Percentiles rank a stretch among this genome's conserved stretches.
Evolutionary conservation across 2,329 filamentous ascomycete species (phyloP).

Genomic region (Phyllosticta capitalensis): DNA sequence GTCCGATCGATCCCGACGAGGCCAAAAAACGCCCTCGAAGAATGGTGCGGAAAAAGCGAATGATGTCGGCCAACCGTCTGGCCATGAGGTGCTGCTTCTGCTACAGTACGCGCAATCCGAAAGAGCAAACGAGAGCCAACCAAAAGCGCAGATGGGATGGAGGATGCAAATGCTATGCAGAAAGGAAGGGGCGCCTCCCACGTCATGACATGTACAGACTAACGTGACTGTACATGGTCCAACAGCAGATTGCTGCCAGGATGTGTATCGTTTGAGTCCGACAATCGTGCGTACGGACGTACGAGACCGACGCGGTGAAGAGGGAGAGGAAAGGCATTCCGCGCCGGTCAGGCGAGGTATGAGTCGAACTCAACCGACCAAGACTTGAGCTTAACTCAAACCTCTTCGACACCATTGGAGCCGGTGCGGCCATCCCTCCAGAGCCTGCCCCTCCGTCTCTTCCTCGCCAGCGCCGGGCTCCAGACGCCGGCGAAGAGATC

Average conservation of each 20-base stretch:
- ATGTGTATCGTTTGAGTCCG: no score
- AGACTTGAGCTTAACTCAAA: neutral
- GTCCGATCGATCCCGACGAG: no score
- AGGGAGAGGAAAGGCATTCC: neutral
- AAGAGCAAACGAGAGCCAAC: no score
- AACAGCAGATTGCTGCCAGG: no score
- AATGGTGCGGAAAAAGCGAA: no score
- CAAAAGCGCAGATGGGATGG: no score
- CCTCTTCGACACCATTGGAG: conserved; percentile 5
- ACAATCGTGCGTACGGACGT: no score
- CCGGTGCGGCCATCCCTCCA: conserved; percentile 8
- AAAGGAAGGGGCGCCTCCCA: neutral
- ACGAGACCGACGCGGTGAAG: neutral
- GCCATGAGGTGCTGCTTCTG: no score
- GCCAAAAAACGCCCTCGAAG: no score
- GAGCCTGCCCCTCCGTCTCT: conserved; percentile 27
- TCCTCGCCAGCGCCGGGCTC: conserved; percentile 45
- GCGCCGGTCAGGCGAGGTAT: neutral
- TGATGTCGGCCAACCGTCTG: no score
- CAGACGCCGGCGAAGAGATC: conserved; percentile 55
- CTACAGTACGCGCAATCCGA: no score
- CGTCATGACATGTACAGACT: neutral
- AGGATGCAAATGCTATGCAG: neutral
- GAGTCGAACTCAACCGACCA: neutral
- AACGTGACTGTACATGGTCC: neutral